Evolutionary conservation across 73 alveolate genomes (phyloP), one percentile per base, ranked within the genome.

Genomic region (Urostyla sp.): DNA sequence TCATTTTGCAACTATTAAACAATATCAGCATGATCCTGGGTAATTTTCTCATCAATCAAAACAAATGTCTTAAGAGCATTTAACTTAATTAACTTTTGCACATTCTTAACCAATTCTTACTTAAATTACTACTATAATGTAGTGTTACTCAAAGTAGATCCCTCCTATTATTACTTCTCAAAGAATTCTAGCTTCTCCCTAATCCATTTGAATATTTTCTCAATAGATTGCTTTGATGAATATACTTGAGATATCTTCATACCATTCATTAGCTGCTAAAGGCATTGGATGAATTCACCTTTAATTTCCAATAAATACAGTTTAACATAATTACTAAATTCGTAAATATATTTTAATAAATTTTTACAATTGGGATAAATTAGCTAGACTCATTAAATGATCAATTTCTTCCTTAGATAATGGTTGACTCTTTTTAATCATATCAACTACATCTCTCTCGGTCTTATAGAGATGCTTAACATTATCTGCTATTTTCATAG

Each of bases 361-460:
- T 10, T 38, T 24, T 63, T 63, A 63, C 79, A 73, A 73, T 20
- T 30, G 37, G 21, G 85, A 34, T 24, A 40, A 44, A 5, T 73
- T 74, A 27, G 74, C 74, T 0, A 30, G 27, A 35, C 53, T 50
- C 13, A 57, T 16, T 20, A 73, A 50, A 40, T 73, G 75, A n/a
- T 27, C 10, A 6, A 50, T 51, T 48, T 73, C 36, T 13, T 34
- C 30, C 6, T 11, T 23, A 52, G 32, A 58, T 44, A 73, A 16
- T 27, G 85, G 85, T 30, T 73, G 75, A 51, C 85, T 50, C 32
- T 35, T 48, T 24, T 73, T 45, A 27, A 73, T 21, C 5, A 73
- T 18, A n/a, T 30, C 26, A 16, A 73, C 6, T 31, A 73, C 3
- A 21, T 50, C 85, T 1, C 20, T 13, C 66, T 73, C 85, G 4